Conservation (phyloP, 2,329 filamentous ascomycete genomes). For the Pseudomassariella vexata region DNA sequence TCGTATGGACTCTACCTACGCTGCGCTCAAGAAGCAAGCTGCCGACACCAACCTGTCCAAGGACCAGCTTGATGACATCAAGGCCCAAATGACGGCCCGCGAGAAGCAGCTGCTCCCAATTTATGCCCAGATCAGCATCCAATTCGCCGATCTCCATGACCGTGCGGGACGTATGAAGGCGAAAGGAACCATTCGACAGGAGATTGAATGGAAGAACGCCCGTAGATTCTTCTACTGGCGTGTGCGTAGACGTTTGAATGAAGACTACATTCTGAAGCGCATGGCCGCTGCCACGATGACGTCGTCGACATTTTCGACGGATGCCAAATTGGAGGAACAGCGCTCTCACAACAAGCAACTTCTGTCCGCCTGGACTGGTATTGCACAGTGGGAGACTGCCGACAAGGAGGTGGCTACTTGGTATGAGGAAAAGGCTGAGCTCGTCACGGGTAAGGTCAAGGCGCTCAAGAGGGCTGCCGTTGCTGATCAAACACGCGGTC, state of each 20-base stretch:
- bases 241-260: constrained; percentile 89
- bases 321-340: constrained; percentile 31
- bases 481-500: constrained; percentile 37
- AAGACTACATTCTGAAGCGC: constrained; percentile 94
- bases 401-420: constrained; percentile 84
- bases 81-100: constrained; percentile 75
- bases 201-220: constrained; percentile 80
- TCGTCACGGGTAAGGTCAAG: constrained; percentile 79
- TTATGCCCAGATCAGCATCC: constrained; percentile 90
- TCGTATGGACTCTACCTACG: constrained; percentile 80
- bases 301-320: constrained; percentile 25
- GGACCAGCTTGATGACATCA: constrained; percentile 73
- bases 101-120: constrained; percentile 88
- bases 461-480: constrained; percentile 69
- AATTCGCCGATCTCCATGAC: constrained; percentile 96
- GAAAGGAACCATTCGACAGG: constrained; percentile 85
- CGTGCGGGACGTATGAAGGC: constrained; percentile 96
- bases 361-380: constrained; percentile 76
- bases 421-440: constrained; percentile 93
- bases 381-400: constrained; percentile 69
- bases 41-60: constrained; percentile 60
- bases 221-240: constrained; percentile 99
- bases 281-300: constrained; percentile 48
- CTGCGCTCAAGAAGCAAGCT: constrained; percentile 74
- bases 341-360: constrained; percentile 56